These are phyloP conservation scores for Leishmania aethiopica DNA, from an alignment of 208 protist species.

Conservation along the genomic window DNA sequence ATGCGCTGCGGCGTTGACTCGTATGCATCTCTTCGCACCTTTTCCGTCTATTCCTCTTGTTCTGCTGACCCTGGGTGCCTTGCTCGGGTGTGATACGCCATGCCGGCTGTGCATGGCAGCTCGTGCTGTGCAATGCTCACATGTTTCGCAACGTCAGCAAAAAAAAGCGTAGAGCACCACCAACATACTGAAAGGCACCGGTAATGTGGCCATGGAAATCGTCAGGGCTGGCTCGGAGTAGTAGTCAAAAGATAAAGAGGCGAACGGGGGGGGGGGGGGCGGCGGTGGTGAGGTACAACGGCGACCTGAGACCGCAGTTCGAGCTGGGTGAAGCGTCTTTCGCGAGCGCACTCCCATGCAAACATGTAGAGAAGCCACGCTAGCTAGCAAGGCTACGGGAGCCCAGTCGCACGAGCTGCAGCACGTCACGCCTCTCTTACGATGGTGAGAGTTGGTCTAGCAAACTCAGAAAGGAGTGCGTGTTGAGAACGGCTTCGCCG, in stretches of 20 bases:
- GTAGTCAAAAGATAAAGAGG: not conserved
- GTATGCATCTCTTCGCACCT: not conserved
- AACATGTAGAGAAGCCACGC: not conserved
- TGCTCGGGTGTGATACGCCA: not conserved
- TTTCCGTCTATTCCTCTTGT: not conserved
- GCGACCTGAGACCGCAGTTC: not conserved
- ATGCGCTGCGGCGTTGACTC: not conserved
- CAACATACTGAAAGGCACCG: not conserved
- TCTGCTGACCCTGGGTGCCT: not conserved
- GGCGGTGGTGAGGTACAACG: not conserved
- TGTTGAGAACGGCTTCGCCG: slow-evolving; percentile 66
- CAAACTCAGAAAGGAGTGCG: slow-evolving; percentile 49
- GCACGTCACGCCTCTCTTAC: not conserved
- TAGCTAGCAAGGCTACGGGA: not conserved
- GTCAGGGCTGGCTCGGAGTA: not conserved
- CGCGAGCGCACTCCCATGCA: not conserved
- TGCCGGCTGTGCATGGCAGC: not conserved
- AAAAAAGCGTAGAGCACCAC: not conserved
- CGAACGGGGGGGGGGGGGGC: not conserved
- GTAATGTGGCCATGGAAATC: not conserved
- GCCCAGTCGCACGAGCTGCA: too few species aligned
- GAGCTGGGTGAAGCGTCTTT: not conserved
- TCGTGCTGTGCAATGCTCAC: not conserved
- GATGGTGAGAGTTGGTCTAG: slow-evolving; percentile 36
- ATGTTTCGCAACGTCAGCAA: not conserved